phyloP scores from a whole-genome alignment of 2,329 filamentous ascomycete species.

The Camptophora hylomeconis region DNA sequence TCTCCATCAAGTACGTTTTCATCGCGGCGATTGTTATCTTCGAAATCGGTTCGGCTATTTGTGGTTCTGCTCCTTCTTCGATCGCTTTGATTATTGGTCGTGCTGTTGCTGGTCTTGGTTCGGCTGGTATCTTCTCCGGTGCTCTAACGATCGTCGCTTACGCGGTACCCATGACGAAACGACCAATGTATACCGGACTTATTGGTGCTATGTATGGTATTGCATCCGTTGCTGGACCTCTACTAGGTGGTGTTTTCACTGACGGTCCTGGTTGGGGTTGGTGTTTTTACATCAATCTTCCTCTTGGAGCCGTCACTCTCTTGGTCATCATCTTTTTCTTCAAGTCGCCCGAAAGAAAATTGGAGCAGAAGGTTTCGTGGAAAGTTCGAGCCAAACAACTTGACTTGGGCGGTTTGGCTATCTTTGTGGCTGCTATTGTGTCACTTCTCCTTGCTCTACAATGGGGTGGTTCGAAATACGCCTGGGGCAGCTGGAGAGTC shows the following conservation, averaged over 20 bases:
- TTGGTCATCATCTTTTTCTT: slow-evolving; percentile 37
- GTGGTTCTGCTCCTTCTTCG: slow-evolving; percentile 23
- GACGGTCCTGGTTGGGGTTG: slow-evolving; percentile 25
- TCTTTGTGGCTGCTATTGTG: slow-evolving; percentile 33
- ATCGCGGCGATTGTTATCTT: slow-evolving; percentile 28
- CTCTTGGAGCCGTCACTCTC: slow-evolving; percentile 28
- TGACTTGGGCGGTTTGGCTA: slow-evolving; percentile 30
- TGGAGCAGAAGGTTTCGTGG: slow-evolving; percentile 20
- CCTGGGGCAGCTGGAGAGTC: slow-evolving; percentile 32
- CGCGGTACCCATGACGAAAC: slow-evolving; percentile 39
- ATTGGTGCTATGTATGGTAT: slow-evolving; percentile 31
- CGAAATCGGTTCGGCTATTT: slow-evolving; percentile 32
- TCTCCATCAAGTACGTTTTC: slow-evolving; percentile 31
- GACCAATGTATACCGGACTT: slow-evolving; percentile 42
- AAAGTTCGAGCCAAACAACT: slow-evolving; percentile 28
- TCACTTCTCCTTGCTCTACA: slow-evolving; percentile 37
- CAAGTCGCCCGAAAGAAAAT: slow-evolving; percentile 23
- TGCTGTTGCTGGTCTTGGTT: slow-evolving; percentile 22
- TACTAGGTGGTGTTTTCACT: slow-evolving; percentile 28
- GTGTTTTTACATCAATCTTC: slow-evolving; percentile 34
- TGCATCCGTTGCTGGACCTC: slow-evolving; percentile 27
- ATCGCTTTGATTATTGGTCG: slow-evolving; percentile 22
- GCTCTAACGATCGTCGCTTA: slow-evolving; percentile 22
- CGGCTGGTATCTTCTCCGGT: slow-evolving; percentile 20
- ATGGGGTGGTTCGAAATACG: slow-evolving; percentile 31